Conservation (phyloP, 345 rosid species). For the Microcos paniculata region DNA sequence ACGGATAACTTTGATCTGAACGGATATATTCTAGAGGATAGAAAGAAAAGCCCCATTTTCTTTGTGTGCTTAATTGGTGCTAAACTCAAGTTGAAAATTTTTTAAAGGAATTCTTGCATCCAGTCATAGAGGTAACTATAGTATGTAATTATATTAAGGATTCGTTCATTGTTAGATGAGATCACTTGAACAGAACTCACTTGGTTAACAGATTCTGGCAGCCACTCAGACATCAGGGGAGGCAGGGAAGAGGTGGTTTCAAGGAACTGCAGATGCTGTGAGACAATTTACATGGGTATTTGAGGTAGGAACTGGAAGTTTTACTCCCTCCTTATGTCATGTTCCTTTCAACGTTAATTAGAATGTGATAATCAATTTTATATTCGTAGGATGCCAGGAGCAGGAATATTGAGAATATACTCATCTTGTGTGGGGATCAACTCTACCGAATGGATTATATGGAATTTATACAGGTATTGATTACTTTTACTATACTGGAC, state of each 20-base stretch:
- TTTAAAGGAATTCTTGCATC: neutral
- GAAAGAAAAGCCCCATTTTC: neutral
- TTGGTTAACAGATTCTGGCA: slow-evolving; percentile 69
- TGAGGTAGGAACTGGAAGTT: slow-evolving; percentile 53
- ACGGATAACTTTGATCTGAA: neutral
- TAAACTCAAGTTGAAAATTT: neutral
- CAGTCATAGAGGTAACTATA: neutral
- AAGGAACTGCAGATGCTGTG: slow-evolving; percentile 99
- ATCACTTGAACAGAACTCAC: neutral
- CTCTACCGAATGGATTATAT: slow-evolving; percentile 88
- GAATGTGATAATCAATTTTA: slow-evolving; percentile 13
- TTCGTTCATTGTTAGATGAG: neutral
- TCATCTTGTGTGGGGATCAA: slow-evolving; percentile 89
- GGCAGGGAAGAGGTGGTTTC: slow-evolving; percentile 87
- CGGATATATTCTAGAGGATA: neutral
- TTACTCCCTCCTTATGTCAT: neutral
- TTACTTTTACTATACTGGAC: neutral
- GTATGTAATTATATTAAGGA: neutral
- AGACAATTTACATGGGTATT: slow-evolving; percentile 94
- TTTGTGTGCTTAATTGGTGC: neutral
- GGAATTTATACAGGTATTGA: slow-evolving; percentile 75
- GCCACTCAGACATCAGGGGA: slow-evolving; percentile 99
- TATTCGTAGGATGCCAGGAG: slow-evolving; percentile 78
- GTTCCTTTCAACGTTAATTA: neutral
- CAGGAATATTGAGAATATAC: slow-evolving; percentile 67